Conservation (phyloP, 257 asterid species). For the Echites panduratus region DNA sequence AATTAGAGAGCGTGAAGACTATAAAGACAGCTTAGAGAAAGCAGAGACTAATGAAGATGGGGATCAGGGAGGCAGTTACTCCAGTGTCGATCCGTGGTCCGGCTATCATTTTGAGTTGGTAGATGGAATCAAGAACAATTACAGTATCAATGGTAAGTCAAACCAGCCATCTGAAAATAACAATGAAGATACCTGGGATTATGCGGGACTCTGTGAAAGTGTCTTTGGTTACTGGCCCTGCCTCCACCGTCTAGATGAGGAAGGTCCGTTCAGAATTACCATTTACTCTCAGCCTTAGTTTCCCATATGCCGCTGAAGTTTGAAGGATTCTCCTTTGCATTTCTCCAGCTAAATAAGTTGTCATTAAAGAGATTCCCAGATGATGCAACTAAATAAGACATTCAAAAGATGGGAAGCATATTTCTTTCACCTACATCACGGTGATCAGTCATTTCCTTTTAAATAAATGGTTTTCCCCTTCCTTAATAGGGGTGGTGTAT, state of each 20-base stretch:
- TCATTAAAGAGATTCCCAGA: background rate
- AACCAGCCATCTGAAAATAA: background rate
- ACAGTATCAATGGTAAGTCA: background rate
- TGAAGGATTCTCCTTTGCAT: background rate
- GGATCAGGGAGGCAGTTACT: conserved; percentile 1
- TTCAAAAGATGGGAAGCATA: background rate
- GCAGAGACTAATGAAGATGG: conserved; percentile 4
- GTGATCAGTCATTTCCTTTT: background rate
- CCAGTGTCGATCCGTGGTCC: conserved; percentile 15
- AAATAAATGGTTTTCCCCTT: too few relatives aligned
- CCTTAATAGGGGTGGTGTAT: background rate
- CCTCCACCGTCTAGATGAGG: conserved; percentile 5
- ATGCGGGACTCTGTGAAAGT: conserved; percentile 17
- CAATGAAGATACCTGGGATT: conserved; percentile 15
- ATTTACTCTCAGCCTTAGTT: background rate
- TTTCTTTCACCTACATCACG: background rate
- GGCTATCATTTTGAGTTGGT: conserved; percentile 3
- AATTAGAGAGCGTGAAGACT: background rate
- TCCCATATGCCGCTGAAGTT: background rate
- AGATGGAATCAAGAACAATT: conserved; percentile 1
- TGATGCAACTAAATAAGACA: background rate
- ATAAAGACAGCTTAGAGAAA: background rate
- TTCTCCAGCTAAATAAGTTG: background rate
- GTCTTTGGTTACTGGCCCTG: conserved; percentile 25
- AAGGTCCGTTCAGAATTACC: background rate